These are phyloP conservation scores for Cubamyces lactineus DNA, from an alignment of 768 basidiomycete genomes.

Conservation along the genomic window DNA sequence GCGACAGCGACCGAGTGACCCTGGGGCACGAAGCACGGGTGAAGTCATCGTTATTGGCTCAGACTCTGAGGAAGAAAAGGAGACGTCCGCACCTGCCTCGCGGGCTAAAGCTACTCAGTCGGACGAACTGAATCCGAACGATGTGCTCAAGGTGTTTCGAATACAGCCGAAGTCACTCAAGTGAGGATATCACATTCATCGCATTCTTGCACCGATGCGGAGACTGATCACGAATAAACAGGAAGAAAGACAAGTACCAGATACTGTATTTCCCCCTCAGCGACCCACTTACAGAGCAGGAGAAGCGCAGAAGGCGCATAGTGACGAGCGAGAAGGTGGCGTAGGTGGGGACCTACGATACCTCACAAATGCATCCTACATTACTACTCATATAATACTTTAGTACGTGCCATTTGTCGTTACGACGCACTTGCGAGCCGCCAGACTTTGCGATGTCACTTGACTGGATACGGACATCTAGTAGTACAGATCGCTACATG, in stretches of 20 bases:
- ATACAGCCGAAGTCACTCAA: constrained; percentile 45
- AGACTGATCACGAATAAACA: constrained; percentile 13
- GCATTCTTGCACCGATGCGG: neutral
- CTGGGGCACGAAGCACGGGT: neutral
- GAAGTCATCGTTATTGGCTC: constrained; percentile 33
- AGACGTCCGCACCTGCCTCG: neutral
- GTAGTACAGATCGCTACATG: neutral
- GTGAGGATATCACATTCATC: constrained; percentile 36
- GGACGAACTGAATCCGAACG: constrained; percentile 35
- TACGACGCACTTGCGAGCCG: too few species aligned
- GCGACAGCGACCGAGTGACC: constrained; percentile 11
- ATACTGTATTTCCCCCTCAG: constrained; percentile 82
- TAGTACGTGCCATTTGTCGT: too few species aligned
- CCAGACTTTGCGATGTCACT: too few species aligned
- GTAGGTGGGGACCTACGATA: neutral
- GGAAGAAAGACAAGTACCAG: constrained; percentile 62
- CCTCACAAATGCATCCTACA: neutral
- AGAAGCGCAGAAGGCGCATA: constrained; percentile 52
- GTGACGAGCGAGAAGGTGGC: constrained; percentile 52
- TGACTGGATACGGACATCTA: neutral
- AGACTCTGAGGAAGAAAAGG: constrained; percentile 31
- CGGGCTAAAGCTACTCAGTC: neutral
- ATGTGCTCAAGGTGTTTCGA: constrained; percentile 52
- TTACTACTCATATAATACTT: neutral
- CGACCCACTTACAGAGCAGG: constrained; percentile 56